Base-by-base conservation (phyloP, 805 yeast species). In the Yamadazyma insecticola region DNA sequence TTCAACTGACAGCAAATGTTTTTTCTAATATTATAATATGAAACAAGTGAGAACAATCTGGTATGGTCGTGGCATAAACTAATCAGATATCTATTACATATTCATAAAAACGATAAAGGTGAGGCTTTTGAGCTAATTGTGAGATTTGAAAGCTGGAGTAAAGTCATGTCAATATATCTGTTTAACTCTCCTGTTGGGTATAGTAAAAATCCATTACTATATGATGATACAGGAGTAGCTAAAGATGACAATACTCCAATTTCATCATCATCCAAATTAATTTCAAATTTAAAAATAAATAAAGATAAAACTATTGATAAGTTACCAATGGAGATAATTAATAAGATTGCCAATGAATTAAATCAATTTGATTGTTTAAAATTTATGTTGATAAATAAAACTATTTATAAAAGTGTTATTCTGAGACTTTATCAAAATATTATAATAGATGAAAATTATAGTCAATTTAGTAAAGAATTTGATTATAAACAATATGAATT, bases 361-460 rank as follows among this genome's bases (percentile, higher is more conserved):
- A 44, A 63, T 3, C 74, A 68, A 41, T 52, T 55, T 30, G 72
- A 65, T 34, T 47, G 62, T 17, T 32, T 63, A 4, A 55, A 37
- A 28, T 36, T 69, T 13, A 36, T 67, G 30, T 36, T 44, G 6
- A 55, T 53, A 2, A 56, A 49, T 34, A 53, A 38, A 21, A 30
- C 50, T 3, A 47, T 65, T 40, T 59, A 58, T 37, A 29, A 33
- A 1, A 47, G 59, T 2, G 49, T 63, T 1, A 40, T 57, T 5
- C 55, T 56, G 0, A 43, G 67, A n/a, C 39, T 71, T 15, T 66
- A 63, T 39, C 63, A 62, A 24, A 50, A 60, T 12, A 49, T 60
- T 2, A 53, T 66, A 11, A 58, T 72, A 4, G 66, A 63, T 35
- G 51, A 63, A 33, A 50, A 50, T 26, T 64, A 45, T 34, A 56